Evolutionary conservation across 169 alveolate genomes (phyloP), one percentile per base, ranked within the genome.

Genomic region (Eimeria brunetti): DNA sequence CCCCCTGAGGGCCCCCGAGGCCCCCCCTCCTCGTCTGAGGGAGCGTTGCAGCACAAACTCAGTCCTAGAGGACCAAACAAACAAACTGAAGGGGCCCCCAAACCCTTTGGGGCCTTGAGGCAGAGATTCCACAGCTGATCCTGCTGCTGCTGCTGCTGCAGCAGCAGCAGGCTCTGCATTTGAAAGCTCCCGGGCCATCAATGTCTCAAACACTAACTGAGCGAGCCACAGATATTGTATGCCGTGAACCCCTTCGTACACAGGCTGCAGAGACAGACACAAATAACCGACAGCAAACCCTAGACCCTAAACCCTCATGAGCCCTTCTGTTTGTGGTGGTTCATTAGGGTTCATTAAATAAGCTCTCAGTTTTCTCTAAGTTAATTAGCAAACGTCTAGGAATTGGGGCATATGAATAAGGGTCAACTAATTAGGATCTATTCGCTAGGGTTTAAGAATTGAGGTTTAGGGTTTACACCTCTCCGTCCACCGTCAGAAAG

Each of bases 1-100:
- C 67, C 88, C 88, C 64, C 88, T 12, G 38, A 78, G 64, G 64
- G 88, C 88, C 88, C 88, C 88, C 60, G 88, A 78, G 88, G 88
- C 88, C 67, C 88, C 88, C n/a, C 67, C 88, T 22, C 88, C 88
- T 22, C 38, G 20, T 30, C 67, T 12, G 14, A 78, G 36, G 18
- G 88, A 20, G 38, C 88, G 8, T 16, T 78, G 88, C 88, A 53
- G 88, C 67, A 78, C 24, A 46, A 78, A 78, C 36, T 36, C 88
- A 33, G 41, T 62, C 9, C 88, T 16, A 18, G 88, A 38, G 56
- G 30, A 38, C 88, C 88, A 78, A 49, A 78, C 58, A 46, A 78
- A 78, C 33, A 44, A n/a, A 24, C 56, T 78, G 7, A 78, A 46
- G 67, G 88, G 88, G 36, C 88, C 88, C 36, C 46, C 88, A 46